phyloP scores from a whole-genome alignment of 345 rosid genomes.

The Odontarrhena argentea region DNA sequence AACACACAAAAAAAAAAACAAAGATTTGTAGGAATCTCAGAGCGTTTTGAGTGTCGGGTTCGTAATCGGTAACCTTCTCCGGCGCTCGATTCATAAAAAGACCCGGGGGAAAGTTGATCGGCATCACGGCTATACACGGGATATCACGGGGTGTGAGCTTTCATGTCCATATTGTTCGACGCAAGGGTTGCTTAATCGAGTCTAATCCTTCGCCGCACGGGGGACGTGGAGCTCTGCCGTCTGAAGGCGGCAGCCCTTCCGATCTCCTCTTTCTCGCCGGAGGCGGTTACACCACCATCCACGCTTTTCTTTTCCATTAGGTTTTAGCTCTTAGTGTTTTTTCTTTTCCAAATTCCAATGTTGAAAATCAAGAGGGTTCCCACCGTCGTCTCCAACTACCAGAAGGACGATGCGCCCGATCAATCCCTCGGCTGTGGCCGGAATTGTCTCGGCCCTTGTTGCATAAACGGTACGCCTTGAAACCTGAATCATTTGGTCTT shows the following conservation, averaged over 20 bases:
- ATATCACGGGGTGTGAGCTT: constrained; percentile 50
- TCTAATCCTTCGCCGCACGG: constrained; percentile 99
- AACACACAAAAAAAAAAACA: not conserved
- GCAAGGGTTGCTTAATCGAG: constrained; percentile 78
- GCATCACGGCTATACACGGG: constrained; percentile 99
- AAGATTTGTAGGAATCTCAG: not conserved
- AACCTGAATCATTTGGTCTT: constrained; percentile 2
- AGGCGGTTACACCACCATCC: constrained; percentile 58
- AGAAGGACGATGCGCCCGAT: constrained; percentile 74
- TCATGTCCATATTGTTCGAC: constrained; percentile 85
- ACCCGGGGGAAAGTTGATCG: constrained; percentile 63
- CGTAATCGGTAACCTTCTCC: constrained; percentile 1
- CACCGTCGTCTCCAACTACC: constrained; percentile 93
- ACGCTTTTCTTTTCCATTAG: constrained; percentile 25
- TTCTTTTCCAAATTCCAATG: constrained; percentile 24
- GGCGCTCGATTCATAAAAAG: constrained; percentile 18
- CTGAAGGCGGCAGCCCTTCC: constrained; percentile 99
- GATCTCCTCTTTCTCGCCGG: constrained; percentile 99
- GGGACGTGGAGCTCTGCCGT: constrained; percentile 99
- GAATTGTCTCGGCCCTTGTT: constrained; percentile 83
- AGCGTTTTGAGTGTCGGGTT: constrained; percentile 35
- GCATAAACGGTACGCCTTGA: constrained; percentile 65
- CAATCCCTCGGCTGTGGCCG: constrained; percentile 79
- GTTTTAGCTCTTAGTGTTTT: constrained; percentile 24
- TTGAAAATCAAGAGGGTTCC: constrained; percentile 80